These are phyloP conservation scores for Cryphonectria carpinicola DNA, from an alignment of 2,329 filamentous ascomycete species.

Conservation along the genomic window DNA sequence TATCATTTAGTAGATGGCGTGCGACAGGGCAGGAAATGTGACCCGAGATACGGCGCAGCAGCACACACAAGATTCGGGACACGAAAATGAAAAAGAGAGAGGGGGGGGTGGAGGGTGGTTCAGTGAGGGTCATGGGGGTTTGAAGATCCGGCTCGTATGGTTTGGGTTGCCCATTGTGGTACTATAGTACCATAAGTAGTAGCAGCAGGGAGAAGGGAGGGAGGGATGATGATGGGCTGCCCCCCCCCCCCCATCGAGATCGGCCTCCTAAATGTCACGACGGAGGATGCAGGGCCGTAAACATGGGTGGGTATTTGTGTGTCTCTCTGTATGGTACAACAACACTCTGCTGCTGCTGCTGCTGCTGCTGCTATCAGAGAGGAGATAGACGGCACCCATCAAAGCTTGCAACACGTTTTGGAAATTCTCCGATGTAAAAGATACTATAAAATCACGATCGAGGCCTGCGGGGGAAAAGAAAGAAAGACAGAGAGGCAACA, in stretches of 20 bases:
- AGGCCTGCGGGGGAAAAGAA: neutral
- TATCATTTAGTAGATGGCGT: neutral
- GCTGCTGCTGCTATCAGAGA: neutral
- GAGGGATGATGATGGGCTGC: neutral
- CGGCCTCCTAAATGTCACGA: neutral
- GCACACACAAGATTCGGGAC: conserved; percentile 14
- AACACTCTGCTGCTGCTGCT: neutral
- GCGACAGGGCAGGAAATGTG: neutral
- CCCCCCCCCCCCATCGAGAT: conserved; percentile 1
- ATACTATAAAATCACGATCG: neutral
- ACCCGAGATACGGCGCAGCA: neutral
- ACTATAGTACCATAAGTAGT: neutral
- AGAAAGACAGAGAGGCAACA: neutral
- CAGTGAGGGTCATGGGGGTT: neutral
- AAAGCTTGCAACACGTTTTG: neutral
- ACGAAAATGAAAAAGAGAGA: neutral
- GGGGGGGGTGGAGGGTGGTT: neutral
- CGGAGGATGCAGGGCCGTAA: neutral
- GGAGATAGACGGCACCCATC: neutral
- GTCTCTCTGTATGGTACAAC: neutral
- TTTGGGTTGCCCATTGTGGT: neutral
- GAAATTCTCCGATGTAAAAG: neutral
- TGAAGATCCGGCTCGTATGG: neutral
- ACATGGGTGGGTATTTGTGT: neutral
- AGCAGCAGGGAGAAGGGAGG: neutral